Percentiles rank a stretch among this genome's conserved stretches.
Conservation (phyloP, 768 basidiomycete genomes). For the Naganishia kalamii region DNA sequence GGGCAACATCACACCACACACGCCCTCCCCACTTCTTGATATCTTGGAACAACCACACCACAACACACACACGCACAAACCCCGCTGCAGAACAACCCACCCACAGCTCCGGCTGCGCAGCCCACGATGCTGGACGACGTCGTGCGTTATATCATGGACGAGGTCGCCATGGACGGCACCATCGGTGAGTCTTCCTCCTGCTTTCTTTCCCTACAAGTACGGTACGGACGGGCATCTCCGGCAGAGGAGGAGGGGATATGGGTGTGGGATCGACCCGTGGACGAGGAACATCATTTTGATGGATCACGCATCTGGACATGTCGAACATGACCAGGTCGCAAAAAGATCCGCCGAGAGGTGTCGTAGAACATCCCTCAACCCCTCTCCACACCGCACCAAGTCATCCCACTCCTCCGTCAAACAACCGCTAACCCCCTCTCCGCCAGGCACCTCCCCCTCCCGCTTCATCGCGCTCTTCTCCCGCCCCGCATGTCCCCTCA, state of each 20-base stretch:
- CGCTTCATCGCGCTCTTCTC: constrained; percentile 19
- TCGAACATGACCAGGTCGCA: background rate
- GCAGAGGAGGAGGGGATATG: background rate
- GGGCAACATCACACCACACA: background rate
- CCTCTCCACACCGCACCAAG: too few species aligned
- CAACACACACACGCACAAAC: background rate
- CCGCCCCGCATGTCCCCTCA: background rate
- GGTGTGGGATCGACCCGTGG: background rate
- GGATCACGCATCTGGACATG: background rate
- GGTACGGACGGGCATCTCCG: too few species aligned
- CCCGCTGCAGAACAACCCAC: background rate
- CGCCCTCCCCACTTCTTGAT: background rate
- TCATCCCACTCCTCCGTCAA: background rate
- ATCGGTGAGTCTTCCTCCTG: constrained; percentile 13
- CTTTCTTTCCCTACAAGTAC: background rate
- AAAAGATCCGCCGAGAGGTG: background rate
- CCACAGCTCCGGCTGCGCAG: background rate
- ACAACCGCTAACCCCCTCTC: background rate
- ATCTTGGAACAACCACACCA: background rate
- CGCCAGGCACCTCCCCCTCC: constrained; percentile 10
- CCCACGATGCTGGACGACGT: constrained; percentile 22
- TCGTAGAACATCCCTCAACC: background rate
- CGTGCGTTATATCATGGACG: constrained; percentile 17
- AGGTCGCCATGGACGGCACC: constrained; percentile 24
- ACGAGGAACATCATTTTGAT: background rate